phyloP scores from a whole-genome alignment of 2,329 filamentous ascomycete species.

The Stylonectria norvegica region DNA sequence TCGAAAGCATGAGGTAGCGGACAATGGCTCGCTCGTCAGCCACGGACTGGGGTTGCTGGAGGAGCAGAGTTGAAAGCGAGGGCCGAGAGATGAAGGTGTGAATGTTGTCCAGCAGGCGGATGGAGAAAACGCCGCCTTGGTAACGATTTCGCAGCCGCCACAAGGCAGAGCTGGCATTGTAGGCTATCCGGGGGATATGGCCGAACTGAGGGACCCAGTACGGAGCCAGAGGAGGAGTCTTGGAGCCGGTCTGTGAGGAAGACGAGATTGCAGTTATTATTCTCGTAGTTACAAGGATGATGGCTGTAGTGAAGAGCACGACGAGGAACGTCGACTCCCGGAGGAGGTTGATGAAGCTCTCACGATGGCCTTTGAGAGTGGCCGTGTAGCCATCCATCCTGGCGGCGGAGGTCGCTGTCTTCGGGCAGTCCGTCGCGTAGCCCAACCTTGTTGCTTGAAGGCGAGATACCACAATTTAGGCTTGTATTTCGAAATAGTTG shows the following conservation, averaged over 20 bases:
- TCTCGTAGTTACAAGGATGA: constrained; percentile 26
- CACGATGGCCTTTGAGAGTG: constrained; percentile 11
- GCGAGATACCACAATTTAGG: too few relatives aligned
- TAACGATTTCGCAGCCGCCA: constrained; percentile 30
- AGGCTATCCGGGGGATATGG: constrained; percentile 32
- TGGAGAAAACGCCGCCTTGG: constrained; percentile 34
- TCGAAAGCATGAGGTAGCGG: constrained; percentile 27
- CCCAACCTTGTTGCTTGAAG: too few relatives aligned
- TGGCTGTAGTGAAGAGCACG: constrained; percentile 23
- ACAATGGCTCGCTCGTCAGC: constrained; percentile 27
- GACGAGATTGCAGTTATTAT: constrained; percentile 29
- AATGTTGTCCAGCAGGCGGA: constrained; percentile 31
- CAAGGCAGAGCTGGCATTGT: constrained; percentile 30
- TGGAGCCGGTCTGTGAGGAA: constrained; percentile 33
- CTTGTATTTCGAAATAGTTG: too few relatives aligned
- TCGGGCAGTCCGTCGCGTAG: too few relatives aligned
- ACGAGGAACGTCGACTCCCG: constrained; percentile 23
- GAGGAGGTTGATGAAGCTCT: constrained; percentile 17
- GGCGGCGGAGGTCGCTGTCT: neutral
- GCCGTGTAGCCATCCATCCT: constrained; percentile 16
- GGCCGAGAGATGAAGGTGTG: constrained; percentile 36
- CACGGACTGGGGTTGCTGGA: constrained; percentile 27
- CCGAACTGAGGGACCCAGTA: constrained; percentile 37
- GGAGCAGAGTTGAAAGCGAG: constrained; percentile 25
- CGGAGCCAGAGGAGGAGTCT: constrained; percentile 26